Evolutionary conservation across 208 protist species (phyloP).

Genomic region (Angomonas desouzai): DNA sequence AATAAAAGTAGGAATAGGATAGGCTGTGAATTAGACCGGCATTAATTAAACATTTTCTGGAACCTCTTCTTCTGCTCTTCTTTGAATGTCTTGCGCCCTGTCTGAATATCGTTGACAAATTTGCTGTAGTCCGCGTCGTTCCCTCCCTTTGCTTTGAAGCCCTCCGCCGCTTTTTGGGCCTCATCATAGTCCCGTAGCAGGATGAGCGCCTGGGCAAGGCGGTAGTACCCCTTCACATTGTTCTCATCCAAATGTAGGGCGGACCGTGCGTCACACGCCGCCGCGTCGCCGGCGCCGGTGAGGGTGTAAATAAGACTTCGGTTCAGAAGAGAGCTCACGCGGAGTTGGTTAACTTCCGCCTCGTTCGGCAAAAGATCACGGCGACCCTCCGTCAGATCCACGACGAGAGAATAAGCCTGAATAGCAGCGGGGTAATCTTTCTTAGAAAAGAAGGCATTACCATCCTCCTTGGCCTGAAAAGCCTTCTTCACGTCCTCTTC

Average conservation of each 20-base stretch:
- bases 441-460: constrained; percentile 45
- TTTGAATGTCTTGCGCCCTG: constrained; percentile 24
- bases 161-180: constrained; percentile 27
- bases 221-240: constrained; percentile 67
- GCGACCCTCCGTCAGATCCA: constrained; percentile 63
- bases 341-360: constrained; percentile 38
- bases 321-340: constrained; percentile 57
- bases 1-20: not conserved
- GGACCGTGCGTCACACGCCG: constrained; percentile 32
- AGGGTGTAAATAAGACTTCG: constrained; percentile 46
- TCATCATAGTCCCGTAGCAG: constrained; percentile 44
- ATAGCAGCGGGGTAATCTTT: constrained; percentile 48
- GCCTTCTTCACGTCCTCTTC: constrained; percentile 57
- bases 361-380: constrained; percentile 65
- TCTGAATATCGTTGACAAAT: constrained; percentile 31
- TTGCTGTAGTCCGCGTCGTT: constrained; percentile 29
- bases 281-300: constrained; percentile 30
- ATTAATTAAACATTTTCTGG: constrained; percentile 66
- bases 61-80: constrained; percentile 56
- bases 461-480: constrained; percentile 48
- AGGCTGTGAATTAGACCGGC: not conserved
- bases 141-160: constrained; percentile 33
- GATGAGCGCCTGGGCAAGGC: constrained; percentile 50
- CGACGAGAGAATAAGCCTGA: constrained; percentile 46
- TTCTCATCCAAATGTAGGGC: constrained; percentile 35